Conservation (phyloP, 495 filamentous ascomycete species). For the Patellaria atrata region DNA sequence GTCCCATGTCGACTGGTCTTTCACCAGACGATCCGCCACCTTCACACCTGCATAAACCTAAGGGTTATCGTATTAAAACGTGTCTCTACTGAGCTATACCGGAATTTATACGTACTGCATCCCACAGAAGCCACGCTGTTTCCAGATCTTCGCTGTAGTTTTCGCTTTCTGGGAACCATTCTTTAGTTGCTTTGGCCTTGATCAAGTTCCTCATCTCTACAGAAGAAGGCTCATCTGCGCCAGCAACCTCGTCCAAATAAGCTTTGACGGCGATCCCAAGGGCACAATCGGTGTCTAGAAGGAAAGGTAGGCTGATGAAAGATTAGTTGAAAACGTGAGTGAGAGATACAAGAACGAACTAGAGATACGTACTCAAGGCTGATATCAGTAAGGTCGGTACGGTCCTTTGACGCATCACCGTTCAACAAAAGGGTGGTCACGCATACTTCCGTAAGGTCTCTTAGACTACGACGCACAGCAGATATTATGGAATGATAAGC, state of each 20-base stretch:
- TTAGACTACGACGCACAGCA: constrained; percentile 58
- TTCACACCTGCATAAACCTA: constrained; percentile 54
- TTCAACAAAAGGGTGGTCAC: constrained; percentile 65
- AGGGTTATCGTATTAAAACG: too few species aligned
- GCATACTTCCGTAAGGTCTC: constrained; percentile 72
- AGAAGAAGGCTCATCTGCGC: constrained; percentile 37
- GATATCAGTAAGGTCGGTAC: constrained; percentile 54
- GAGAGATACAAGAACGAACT: background rate
- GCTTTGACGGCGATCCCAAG: constrained; percentile 82
- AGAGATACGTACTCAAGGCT: constrained; percentile 47
- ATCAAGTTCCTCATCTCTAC: constrained; percentile 46
- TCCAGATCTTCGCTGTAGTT: constrained; percentile 65
- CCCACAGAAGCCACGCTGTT: constrained; percentile 68
- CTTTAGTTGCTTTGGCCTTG: constrained; percentile 44
- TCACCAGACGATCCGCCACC: constrained; percentile 31
- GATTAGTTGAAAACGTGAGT: too few species aligned
- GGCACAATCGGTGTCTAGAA: constrained; percentile 65
- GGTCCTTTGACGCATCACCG: constrained; percentile 56
- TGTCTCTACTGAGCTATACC: constrained; percentile 1
- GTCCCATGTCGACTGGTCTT: constrained; percentile 14
- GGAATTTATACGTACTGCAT: constrained; percentile 42
- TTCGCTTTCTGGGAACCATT: constrained; percentile 61
- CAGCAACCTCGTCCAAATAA: constrained; percentile 72
- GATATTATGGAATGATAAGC: constrained; percentile 73
- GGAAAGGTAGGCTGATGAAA: constrained; percentile 69